Evolutionary conservation across 106 monocot genomes (phyloP), one percentile per base, ranked within the genome.

Genomic region (Platanthera guangdongensis): DNA sequence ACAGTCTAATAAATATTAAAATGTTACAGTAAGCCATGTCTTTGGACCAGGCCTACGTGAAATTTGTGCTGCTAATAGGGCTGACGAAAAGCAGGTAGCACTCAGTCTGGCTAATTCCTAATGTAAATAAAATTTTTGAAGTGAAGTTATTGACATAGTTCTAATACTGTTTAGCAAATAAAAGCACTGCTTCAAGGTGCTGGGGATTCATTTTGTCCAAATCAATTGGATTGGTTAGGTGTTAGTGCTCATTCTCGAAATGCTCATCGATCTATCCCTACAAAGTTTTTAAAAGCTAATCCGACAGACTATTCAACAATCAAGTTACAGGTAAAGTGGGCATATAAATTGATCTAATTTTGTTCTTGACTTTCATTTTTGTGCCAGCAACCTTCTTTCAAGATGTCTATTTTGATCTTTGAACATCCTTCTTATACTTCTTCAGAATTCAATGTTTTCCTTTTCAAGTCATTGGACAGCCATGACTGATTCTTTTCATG

Each of bases 21-120:
- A 57, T 12, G 1, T 48, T 75, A 49, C 84, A 94, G 94, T 74
- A 65, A 82, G 78, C 22, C 80, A 76, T 71, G 87, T 88, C 70
- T 74, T 86, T 25, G 97, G 93, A 46, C 86, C 92, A 78, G 90
- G 80, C 81, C 78, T 99, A 50, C 91, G 94, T 67, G 92, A 94
- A 77, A 75, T 99, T 9, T 99, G 97, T 85, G 89, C 94, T 76
- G 90, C 97, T 54, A 94, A 99, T 73, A 86, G 97, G 65, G 88
- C 85, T 49, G 94, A 90, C 80, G 97, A 99, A 73, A 89, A 94
- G 51, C 84, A 94, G 89, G 97, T 94, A 82, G n/a, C 8, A 15
- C 8, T 6, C n/a, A 52, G 55, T 50, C 54, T n/a, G 9, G 16
- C 28, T 72, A 12, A 68, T 30, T 74, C 25, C 54, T 69, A 21